Conservation (phyloP, 2,329 filamentous ascomycete genomes). For the Coleophoma eucalyptorum region DNA sequence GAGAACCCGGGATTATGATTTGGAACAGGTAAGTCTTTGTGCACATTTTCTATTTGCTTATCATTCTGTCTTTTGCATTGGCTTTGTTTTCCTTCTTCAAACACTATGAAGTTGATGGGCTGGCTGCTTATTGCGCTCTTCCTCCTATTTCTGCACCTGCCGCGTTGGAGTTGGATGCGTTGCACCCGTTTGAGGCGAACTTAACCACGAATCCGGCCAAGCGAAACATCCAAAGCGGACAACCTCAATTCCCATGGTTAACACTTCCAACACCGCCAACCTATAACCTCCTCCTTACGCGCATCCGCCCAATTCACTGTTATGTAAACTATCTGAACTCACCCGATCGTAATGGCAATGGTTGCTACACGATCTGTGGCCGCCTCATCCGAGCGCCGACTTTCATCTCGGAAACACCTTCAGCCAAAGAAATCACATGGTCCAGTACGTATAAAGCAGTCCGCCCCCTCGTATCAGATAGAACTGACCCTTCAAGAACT, state of each 20-base stretch:
- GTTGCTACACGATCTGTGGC: neutral
- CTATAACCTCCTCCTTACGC: too few relatives aligned
- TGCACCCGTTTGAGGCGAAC: too few relatives aligned
- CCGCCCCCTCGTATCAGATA: too few relatives aligned
- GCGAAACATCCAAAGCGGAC: too few relatives aligned
- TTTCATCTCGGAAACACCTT: neutral
- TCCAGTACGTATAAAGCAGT: neutral
- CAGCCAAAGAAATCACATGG: neutral
- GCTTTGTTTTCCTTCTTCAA: neutral
- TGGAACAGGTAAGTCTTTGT: conserved; percentile 69
- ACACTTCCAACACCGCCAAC: too few relatives aligned
- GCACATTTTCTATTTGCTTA: conserved; percentile 13
- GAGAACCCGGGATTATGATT: conserved; percentile 73
- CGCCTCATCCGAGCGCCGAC: neutral
- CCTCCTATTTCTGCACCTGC: neutral
- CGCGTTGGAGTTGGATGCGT: too few relatives aligned
- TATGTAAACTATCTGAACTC: too few relatives aligned
- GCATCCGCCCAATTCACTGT: too few relatives aligned
- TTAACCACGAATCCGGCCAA: too few relatives aligned
- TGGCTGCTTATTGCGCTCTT: neutral
- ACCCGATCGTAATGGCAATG: neutral
- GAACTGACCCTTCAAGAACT: too few relatives aligned
- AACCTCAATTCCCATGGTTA: too few relatives aligned
- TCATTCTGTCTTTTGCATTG: conserved; percentile 1
- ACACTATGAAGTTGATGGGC: neutral